These are phyloP conservation scores for Spirogloea muscicola DNA, from an alignment of 139 green algal species.

Conservation along the genomic window DNA sequence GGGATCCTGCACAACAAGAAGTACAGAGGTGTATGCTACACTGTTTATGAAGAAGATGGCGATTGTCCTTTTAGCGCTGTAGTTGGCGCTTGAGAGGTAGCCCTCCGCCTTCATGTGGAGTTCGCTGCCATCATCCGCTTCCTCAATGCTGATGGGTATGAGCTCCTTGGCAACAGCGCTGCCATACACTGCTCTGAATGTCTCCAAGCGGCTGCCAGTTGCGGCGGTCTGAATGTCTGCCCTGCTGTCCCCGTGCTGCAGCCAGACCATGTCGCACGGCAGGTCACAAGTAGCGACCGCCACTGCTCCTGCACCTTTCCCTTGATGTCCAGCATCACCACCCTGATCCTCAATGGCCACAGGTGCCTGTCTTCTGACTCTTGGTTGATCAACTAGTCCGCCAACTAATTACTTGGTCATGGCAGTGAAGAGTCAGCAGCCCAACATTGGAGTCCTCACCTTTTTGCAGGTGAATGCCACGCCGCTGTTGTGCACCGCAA, in stretches of 20 bases:
- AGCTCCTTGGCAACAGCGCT: constrained; percentile 64
- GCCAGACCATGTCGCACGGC: no score
- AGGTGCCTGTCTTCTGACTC: no score
- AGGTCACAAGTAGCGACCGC: no score
- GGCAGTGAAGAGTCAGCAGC: no score
- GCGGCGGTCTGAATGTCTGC: constrained; percentile 71
- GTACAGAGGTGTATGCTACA: constrained; percentile 8
- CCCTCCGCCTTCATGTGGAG: no score
- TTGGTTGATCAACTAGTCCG: no score
- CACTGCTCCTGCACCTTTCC: no score
- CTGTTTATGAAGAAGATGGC: constrained; percentile 95
- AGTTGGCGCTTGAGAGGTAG: constrained; percentile 66
- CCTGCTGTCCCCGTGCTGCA: constrained; percentile 64
- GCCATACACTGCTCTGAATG: constrained; percentile 78
- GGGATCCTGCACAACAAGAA: no score
- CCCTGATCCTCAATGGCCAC: no score
- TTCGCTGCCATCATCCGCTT: neutral
- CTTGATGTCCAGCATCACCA: no score
- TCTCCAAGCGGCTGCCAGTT: constrained; percentile 54
- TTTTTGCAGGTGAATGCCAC: constrained; percentile 65
- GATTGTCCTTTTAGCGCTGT: constrained; percentile 62
- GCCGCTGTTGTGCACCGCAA: constrained; percentile 67
- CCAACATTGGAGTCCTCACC: no score
- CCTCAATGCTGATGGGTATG: constrained; percentile 51
- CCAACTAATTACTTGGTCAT: no score